Percentiles rank a stretch among this genome's conserved stretches.
Conservation (phyloP, 2,329 filamentous ascomycete species). For the Fonsecaea pedrosoi region DNA sequence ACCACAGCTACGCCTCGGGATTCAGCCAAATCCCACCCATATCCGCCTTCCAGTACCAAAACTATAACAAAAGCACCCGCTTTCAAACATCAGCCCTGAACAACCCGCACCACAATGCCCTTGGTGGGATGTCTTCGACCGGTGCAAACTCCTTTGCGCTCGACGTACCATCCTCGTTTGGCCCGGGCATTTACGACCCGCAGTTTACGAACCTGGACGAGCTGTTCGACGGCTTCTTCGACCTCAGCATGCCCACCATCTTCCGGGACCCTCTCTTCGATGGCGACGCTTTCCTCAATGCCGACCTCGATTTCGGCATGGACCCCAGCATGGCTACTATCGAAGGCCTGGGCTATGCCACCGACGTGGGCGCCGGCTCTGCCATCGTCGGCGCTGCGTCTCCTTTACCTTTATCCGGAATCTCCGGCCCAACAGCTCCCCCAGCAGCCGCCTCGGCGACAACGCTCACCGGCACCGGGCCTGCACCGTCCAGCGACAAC, state of each 20-base stretch:
- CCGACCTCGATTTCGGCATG: slow-evolving; percentile 25
- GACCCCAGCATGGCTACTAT: neutral
- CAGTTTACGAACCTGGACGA: slow-evolving; percentile 40
- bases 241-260: slow-evolving; percentile 40
- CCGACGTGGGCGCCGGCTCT: neutral
- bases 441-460: neutral
- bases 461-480: neutral
- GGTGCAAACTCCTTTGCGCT: neutral
- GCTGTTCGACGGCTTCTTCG: slow-evolving; percentile 41
- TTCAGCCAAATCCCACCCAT: slow-evolving; percentile 5
- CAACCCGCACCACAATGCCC: neutral
- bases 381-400: neutral
- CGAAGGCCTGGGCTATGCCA: neutral
- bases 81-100: neutral
- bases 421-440: neutral
- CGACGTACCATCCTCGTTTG: slow-evolving; percentile 11
- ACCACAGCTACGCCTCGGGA: slow-evolving; percentile 10
- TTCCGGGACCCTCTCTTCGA: slow-evolving; percentile 40
- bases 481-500: neutral
- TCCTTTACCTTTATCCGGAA: too few relatives aligned
- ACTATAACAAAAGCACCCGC: slow-evolving; percentile 2
- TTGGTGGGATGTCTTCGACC: too few relatives aligned
- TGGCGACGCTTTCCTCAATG: slow-evolving; percentile 36
- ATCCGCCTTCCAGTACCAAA: neutral
- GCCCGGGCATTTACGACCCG: slow-evolving; percentile 26